A percentile compares a stretch with the other conserved stretches of the same genome.
These are phyloP conservation scores for Wolfiporia cocos DNA, from an alignment of 1,284 basidiomycete species.

Conservation along the genomic window DNA sequence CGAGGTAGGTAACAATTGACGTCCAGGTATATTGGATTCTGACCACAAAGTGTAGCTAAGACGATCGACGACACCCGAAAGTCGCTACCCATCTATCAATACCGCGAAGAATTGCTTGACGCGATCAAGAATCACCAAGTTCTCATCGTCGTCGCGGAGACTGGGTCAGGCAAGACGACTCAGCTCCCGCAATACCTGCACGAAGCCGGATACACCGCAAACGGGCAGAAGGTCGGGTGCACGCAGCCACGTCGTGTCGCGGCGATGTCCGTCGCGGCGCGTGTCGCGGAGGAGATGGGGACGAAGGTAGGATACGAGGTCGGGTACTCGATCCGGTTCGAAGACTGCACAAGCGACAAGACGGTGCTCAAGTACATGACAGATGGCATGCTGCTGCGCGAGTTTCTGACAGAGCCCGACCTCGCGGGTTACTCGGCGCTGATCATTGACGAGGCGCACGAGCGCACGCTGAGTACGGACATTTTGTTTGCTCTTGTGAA, in stretches of 20 bases:
- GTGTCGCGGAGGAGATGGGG: slow-evolving; percentile 99
- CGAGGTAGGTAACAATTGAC: slow-evolving; percentile 52
- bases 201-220: slow-evolving; percentile 91
- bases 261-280: slow-evolving; percentile 98
- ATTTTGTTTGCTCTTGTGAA: slow-evolving; percentile 96
- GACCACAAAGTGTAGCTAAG: slow-evolving; percentile 47
- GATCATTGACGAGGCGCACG: slow-evolving; percentile 97
- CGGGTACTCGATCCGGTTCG: slow-evolving; percentile 98
- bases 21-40: slow-evolving; percentile 2
- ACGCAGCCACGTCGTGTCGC: slow-evolving; percentile 98
- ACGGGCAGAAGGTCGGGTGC: slow-evolving; percentile 90
- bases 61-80: slow-evolving; percentile 90
- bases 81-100: slow-evolving; percentile 85
- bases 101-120: slow-evolving; percentile 81
- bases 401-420: slow-evolving; percentile 95
- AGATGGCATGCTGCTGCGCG: slow-evolving; percentile 94
- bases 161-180: slow-evolving; percentile 97
- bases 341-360: slow-evolving; percentile 98
- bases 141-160: slow-evolving; percentile 89
- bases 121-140: slow-evolving; percentile 91
- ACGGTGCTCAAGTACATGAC: slow-evolving; percentile 98
- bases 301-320: slow-evolving; percentile 95
- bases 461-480: slow-evolving; percentile 93
- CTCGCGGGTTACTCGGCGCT: slow-evolving; percentile 88
- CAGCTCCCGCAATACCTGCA: slow-evolving; percentile 98